Percentiles rank a stretch among this genome's conserved stretches.
Evolutionary conservation across 345 rosid genomes (phyloP).

Genomic region (Abelmoschus esculentus): DNA sequence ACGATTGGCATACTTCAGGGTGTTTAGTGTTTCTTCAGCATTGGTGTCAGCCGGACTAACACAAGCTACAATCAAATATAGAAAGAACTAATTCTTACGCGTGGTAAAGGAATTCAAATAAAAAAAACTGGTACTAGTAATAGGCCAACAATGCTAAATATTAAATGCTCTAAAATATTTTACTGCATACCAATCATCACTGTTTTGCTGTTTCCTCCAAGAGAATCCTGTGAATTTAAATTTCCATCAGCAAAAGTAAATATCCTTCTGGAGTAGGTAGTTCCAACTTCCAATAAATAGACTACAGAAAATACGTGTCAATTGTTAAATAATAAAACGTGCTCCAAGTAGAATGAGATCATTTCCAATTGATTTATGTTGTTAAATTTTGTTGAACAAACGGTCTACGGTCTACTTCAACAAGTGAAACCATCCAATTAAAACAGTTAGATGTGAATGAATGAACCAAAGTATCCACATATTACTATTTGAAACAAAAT

Average conservation of each 20-base stretch:
- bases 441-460: neutral
- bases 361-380: neutral
- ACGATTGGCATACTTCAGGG: slow-evolving; percentile 94
- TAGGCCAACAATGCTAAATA: neutral
- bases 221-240: slow-evolving; percentile 63
- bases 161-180: neutral
- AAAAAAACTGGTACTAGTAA: neutral
- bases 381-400: neutral
- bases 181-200: slow-evolving; percentile 81
- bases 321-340: too few relatives aligned
- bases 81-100: slow-evolving; percentile 1
- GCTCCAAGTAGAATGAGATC: neutral
- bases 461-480: neutral
- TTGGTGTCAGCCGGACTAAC: slow-evolving; percentile 99
- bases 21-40: slow-evolving; percentile 92
- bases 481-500: neutral
- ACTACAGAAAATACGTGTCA: too few relatives aligned
- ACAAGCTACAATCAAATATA: slow-evolving; percentile 50
- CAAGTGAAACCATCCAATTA: neutral
- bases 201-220: slow-evolving; percentile 98
- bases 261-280: neutral
- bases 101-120: neutral
- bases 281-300: neutral
- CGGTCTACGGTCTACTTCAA: neutral
- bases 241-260: neutral